Percentiles rank a stretch among this genome's conserved stretches.
phyloP scores from a whole-genome alignment of 1,284 basidiomycete genomes.

The Apiotrichum domesticum region DNA sequence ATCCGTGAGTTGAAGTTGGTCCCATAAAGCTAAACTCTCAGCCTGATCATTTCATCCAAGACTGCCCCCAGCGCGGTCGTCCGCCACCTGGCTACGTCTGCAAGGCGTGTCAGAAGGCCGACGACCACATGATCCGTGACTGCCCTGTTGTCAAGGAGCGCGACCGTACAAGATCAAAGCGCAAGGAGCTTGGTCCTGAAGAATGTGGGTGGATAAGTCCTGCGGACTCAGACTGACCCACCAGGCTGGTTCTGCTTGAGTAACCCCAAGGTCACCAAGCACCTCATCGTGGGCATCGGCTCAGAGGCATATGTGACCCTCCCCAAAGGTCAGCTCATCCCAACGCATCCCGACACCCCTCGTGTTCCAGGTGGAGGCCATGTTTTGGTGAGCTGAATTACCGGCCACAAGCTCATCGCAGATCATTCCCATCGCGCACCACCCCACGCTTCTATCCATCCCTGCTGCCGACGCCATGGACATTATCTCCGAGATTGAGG shows the following conservation, averaged over 20 bases:
- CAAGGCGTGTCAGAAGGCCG: conserved; percentile 74
- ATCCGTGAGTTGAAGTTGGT: conserved; percentile 43
- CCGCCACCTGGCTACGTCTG: conserved; percentile 68
- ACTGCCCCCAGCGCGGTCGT: conserved; percentile 73
- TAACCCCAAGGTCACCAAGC: conserved; percentile 82
- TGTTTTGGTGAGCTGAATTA: conserved; percentile 54
- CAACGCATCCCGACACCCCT: conserved; percentile 54
- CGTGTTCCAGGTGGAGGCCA: conserved; percentile 87
- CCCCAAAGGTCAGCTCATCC: conserved; percentile 85
- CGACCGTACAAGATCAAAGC: conserved; percentile 39
- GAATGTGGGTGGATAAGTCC: conserved; percentile 45
- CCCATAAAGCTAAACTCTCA: conserved; percentile 29
- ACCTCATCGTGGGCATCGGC: conserved; percentile 88
- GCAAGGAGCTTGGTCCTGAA: conserved; percentile 54
- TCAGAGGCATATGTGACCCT: conserved; percentile 85
- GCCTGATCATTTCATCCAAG: conserved; percentile 75
- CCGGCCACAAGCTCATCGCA: conserved; percentile 9
- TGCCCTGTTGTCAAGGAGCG: conserved; percentile 62
- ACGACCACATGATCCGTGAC: conserved; percentile 71
- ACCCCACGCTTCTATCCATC: conserved; percentile 61
- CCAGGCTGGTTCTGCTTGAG: conserved; percentile 94
- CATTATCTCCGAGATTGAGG: conserved; percentile 72
- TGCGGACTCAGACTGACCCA: not conserved
- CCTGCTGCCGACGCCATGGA: conserved; percentile 67
- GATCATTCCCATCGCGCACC: conserved; percentile 73